Evolutionary conservation across 1,284 basidiomycete genomes (phyloP), one percentile per base, ranked within the genome.

Genomic region (Waitea zeae): DNA sequence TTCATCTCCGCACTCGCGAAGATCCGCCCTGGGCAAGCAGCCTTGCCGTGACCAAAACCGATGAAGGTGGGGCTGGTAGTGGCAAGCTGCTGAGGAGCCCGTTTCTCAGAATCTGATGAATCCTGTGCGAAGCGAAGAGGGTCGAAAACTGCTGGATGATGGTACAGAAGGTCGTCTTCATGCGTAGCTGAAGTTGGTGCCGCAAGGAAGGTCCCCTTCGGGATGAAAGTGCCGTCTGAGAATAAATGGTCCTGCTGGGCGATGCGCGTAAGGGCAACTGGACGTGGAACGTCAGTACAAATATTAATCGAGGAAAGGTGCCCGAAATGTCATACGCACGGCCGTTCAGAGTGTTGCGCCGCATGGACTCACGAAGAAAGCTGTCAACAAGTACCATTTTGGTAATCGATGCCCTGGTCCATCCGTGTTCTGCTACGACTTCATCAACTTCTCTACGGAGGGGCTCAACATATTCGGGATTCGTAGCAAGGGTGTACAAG

Each of bases 151-250:
- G 32, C 20, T 17, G 41, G 24, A n/a, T 40, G 20, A 11, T 37
- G 36, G 29, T 42, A 42, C 18, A 20, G 14, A 9, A 20, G 24
- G 9, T 22, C 20, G 28, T 41, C 40, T 14, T 17, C 18, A 17
- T 41, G 39, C 12, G 24, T 35, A 4, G 34, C 35, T 7, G 27
- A 12, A 9, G 35, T 20, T 9, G 38, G 27, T 15, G 36, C 38
- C 7, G 39, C 36, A 4, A 47, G 34, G 28, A 28, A 36, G n/a
- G 39, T 36, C 4, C 44, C 45, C n/a, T 35, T 36, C 3, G 45
- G 45, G 12, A 46, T 35, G 17, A 39, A 40, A 2, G 44, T 43
- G 19, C 45, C 44, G 37, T 47, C 43, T 12, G 44, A 46, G 31
- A 46, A 42, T 4, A 39, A 39, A 30, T 38, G 39, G 26, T 44